These are phyloP conservation scores for Clarireedia hainanense DNA, from an alignment of 2,329 filamentous ascomycete genomes.

Conservation along the genomic window DNA sequence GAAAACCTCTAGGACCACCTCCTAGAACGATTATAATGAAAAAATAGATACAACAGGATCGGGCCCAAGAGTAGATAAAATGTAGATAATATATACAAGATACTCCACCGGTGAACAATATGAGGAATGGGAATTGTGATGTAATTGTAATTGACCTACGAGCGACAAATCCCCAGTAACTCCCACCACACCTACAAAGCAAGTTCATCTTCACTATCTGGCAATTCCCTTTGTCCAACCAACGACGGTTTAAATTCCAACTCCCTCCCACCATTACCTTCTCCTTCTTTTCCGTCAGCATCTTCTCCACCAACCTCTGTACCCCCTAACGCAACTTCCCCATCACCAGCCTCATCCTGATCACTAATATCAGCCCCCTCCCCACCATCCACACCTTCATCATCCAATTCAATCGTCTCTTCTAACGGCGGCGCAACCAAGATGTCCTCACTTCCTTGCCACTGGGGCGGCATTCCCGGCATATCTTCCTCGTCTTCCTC, in stretches of 20 bases:
- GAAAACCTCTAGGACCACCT: too few species aligned
- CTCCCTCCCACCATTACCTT: too few species aligned
- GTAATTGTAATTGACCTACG: too few species aligned
- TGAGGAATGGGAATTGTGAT: too few species aligned
- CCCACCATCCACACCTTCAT: not conserved
- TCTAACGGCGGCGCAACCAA: slow-evolving; percentile 33
- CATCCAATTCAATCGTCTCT: slow-evolving; percentile 7
- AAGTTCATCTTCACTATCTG: not conserved
- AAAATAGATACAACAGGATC: too few species aligned
- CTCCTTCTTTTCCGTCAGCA: too few species aligned
- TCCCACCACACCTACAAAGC: not conserved
- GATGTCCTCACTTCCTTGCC: slow-evolving; percentile 60
- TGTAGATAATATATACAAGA: too few species aligned
- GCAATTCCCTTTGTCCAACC: not conserved
- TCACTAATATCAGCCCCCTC: not conserved
- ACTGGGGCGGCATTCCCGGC: slow-evolving; percentile 54
- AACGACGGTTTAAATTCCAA: not conserved
- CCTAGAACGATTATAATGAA: too few species aligned
- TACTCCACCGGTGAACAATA: too few species aligned
- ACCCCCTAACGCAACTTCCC: not conserved
- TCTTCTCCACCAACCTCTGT: not conserved
- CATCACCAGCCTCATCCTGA: not conserved
- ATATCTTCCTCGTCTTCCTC: slow-evolving; percentile 53
- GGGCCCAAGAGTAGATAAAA: too few species aligned
- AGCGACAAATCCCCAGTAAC: too few species aligned